Conservation (phyloP, 495 filamentous ascomycete genomes). For the Xylaria castorea region DNA sequence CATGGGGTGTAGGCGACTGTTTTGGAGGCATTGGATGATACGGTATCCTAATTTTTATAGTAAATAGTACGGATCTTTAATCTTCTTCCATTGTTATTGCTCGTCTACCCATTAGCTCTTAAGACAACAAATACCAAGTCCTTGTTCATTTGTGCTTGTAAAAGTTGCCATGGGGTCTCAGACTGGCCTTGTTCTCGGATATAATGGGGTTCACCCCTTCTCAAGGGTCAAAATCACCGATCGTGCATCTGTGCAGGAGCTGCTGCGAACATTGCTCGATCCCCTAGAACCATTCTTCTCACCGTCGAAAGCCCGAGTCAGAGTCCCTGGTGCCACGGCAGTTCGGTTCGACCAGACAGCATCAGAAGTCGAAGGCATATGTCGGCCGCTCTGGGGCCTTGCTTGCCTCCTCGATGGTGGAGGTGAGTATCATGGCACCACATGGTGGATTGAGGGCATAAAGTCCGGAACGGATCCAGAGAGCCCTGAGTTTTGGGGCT, state of each 20-base stretch:
- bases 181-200: slow-evolving; percentile 58
- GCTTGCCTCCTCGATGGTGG: slow-evolving; percentile 71
- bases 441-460: slow-evolving; percentile 71
- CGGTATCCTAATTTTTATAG: neutral
- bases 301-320: slow-evolving; percentile 61
- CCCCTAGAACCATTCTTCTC: slow-evolving; percentile 71
- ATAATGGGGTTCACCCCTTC: slow-evolving; percentile 57
- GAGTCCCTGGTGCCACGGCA: slow-evolving; percentile 67
- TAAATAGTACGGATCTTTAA: neutral
- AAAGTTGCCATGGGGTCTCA: slow-evolving; percentile 37
- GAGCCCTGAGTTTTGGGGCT: slow-evolving; percentile 74
- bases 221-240: slow-evolving; percentile 52
- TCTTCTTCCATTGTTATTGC: slow-evolving; percentile 7
- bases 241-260: slow-evolving; percentile 62
- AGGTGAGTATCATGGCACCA: slow-evolving; percentile 64
- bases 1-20: slow-evolving; percentile 12
- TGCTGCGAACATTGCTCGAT: slow-evolving; percentile 65
- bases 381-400: slow-evolving; percentile 76
- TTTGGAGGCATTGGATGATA: neutral
- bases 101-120: neutral
- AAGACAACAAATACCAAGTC: neutral
- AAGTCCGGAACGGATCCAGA: slow-evolving; percentile 70
- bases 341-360: slow-evolving; percentile 77
- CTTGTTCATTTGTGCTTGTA: slow-evolving; percentile 4
- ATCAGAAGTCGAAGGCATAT: slow-evolving; percentile 78